Base-by-base conservation (phyloP, 139 green algal genomes). In the Penium margaritaceum region DNA sequence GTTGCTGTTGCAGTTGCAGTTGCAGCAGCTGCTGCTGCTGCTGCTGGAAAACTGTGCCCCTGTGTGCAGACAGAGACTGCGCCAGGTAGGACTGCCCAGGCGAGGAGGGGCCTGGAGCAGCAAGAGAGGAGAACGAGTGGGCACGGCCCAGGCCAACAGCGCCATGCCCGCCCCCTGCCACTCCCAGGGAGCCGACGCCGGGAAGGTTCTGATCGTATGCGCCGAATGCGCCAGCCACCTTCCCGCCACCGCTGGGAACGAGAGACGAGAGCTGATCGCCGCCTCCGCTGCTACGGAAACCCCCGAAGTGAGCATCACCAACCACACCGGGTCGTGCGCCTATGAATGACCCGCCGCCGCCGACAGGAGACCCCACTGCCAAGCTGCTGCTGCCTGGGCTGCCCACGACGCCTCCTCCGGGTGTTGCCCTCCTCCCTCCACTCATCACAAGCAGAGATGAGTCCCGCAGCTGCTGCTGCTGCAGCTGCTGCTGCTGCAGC, bases 401-500 rank as follows among this genome's bases (percentile, higher is more conserved):
- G 15, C n/a, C n/a, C n/a, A n/a, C n/a, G n/a, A n/a, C n/a, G n/a
- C n/a, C n/a, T n/a, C n/a, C n/a, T n/a, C n/a, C n/a, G n/a, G n/a
- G n/a, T n/a, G n/a, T n/a, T n/a, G n/a, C n/a, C n/a, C n/a, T n/a
- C n/a, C n/a, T n/a, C n/a, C n/a, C n/a, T n/a, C n/a, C n/a, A n/a
- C n/a, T n/a, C n/a, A n/a, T n/a, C n/a, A n/a, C n/a, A n/a, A n/a
- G n/a, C n/a, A n/a, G n/a, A n/a, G n/a, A n/a, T n/a, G 74, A 54
- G 70, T 84, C 46, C 51, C 72, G 65, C 68, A 86, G 53, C 74
- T 33, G 47, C 29, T 24, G 47, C 47, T 60, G 47, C 21, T 60
- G 47, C 47, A 33, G 47, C 44, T 55, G 44, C 1, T 60, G 47
- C 12, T 60, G 47, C 46, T n/a, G 29, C 46, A 57, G 29, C 29